Percentiles rank a stretch among this genome's conserved stretches.
These are phyloP conservation scores for Plasmodium vinckei DNA, from an alignment of 169 alveolate genomes.

Conservation along the genomic window DNA sequence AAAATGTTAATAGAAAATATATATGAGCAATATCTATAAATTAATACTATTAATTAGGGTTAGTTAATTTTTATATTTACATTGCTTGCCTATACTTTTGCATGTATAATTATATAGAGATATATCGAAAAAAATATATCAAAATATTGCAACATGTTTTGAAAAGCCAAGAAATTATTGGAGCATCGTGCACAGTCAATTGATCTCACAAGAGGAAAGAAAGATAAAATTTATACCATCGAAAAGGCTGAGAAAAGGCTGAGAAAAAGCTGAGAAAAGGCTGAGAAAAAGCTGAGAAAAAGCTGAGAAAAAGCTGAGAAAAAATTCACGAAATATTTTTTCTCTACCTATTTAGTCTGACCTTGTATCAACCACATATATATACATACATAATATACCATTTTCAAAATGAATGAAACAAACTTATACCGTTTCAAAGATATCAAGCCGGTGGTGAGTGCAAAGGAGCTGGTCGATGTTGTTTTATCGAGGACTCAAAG, in stretches of 20 bases:
- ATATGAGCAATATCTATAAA: no score
- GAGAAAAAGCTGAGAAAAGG: neutral
- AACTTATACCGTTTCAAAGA: conserved; percentile 84
- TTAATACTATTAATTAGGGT: no score
- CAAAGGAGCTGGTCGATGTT: conserved; percentile 93
- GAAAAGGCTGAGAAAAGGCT: neutral
- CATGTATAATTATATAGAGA: no score
- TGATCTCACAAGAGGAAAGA: neutral
- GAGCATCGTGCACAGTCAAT: neutral
- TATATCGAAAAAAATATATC: no score
- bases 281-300: neutral
- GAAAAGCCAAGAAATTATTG: no score
- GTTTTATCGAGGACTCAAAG: conserved; percentile 98
- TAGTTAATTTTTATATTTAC: no score
- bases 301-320: neutral
- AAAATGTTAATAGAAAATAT: no score
- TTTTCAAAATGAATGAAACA: conserved; percentile 35
- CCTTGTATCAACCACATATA: no score
- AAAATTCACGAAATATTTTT: neutral
- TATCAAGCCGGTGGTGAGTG: conserved; percentile 94
- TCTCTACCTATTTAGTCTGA: no score
- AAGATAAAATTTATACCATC: neutral
- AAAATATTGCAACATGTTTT: no score
- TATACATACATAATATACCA: no score
- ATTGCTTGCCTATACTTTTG: no score